Percentiles rank a stretch among this genome's conserved stretches.
Evolutionary conservation across 1,284 basidiomycete species (phyloP).

Genomic region (Heliocybe sulcata): DNA sequence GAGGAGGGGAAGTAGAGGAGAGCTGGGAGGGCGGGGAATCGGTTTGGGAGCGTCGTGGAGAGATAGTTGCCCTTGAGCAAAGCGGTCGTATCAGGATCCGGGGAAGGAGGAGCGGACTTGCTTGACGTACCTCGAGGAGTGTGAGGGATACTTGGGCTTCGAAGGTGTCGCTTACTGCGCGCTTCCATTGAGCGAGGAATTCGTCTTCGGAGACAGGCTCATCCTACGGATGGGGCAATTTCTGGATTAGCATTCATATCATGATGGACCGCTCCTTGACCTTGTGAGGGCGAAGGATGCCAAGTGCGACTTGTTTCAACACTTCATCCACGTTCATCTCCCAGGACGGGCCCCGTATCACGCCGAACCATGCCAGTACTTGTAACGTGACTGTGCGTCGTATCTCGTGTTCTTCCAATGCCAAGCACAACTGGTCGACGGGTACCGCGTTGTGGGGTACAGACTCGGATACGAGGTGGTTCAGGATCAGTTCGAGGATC

Average conservation of each 20-base stretch:
- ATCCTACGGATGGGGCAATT: slow-evolving; percentile 39
- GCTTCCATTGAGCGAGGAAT: slow-evolving; percentile 64
- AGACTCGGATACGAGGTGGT: slow-evolving; percentile 54
- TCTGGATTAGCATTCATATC: slow-evolving; percentile 6
- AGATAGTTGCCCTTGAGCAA: slow-evolving; percentile 65
- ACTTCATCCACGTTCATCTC: slow-evolving; percentile 50
- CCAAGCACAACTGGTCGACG: slow-evolving; percentile 44
- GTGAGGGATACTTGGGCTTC: slow-evolving; percentile 45
- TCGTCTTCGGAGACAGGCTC: slow-evolving; percentile 45
- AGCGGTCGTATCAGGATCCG: too few relatives aligned
- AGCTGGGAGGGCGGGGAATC: slow-evolving; percentile 15
- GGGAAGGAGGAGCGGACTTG: too few relatives aligned
- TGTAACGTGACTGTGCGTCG: slow-evolving; percentile 52
- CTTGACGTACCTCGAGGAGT: slow-evolving; percentile 57
- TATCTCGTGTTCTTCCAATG: slow-evolving; percentile 70
- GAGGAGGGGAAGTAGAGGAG: slow-evolving; percentile 72
- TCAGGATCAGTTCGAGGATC: slow-evolving; percentile 70
- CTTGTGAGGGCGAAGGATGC: slow-evolving; percentile 57
- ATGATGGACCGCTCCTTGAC: slow-evolving; percentile 27
- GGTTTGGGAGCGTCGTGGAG: slow-evolving; percentile 20
- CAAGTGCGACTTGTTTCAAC: slow-evolving; percentile 64
- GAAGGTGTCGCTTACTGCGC: slow-evolving; percentile 70
- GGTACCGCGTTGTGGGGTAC: slow-evolving; percentile 41
- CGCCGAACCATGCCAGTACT: slow-evolving; percentile 78
- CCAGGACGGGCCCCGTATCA: slow-evolving; percentile 50